Evolutionary conservation across 2,329 filamentous ascomycete genomes (phyloP).

Genomic region (Pyrenophora teres): DNA sequence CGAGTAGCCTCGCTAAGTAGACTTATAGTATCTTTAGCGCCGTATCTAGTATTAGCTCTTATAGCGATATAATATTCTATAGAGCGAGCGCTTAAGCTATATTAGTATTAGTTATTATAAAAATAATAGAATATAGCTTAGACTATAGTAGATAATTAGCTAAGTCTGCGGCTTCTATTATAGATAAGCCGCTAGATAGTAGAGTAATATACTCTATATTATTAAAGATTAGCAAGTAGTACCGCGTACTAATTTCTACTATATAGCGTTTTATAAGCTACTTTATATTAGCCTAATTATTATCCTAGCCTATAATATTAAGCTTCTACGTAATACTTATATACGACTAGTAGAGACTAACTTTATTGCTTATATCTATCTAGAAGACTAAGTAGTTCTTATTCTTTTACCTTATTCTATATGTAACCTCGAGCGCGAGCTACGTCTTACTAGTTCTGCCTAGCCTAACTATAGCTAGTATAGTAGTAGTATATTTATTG

Average conservation of each 20-base stretch:
- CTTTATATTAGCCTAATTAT: neutral
- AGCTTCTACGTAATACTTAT: conserved; percentile 33
- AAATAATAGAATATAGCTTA: conserved; percentile 1
- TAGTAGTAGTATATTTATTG: conserved; percentile 13
- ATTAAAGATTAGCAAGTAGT: conserved; percentile 19
- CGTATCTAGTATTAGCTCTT: conserved; percentile 11
- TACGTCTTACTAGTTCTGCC: conserved; percentile 29
- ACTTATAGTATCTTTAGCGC: neutral
- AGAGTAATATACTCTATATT: conserved; percentile 32
- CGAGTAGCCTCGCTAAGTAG: conserved; percentile 4
- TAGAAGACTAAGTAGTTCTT: conserved; percentile 52
- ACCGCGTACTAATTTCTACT: neutral
- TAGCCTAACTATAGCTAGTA: conserved; percentile 19
- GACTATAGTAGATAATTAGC: conserved; percentile 1
- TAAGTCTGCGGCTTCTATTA: neutral
- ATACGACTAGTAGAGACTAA: conserved; percentile 49
- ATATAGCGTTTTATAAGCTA: conserved; percentile 19
- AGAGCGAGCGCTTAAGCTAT: conserved; percentile 9
- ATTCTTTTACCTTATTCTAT: conserved; percentile 44
- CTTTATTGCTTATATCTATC: conserved; percentile 49
- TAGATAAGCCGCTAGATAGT: conserved; percentile 8
- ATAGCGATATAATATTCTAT: conserved; percentile 14
- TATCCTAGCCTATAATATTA: conserved; percentile 24
- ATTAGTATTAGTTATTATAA: conserved; percentile 12
- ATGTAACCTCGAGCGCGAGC: conserved; percentile 46